Evolutionary conservation across 1,284 basidiomycete species (phyloP), one percentile per base, ranked within the genome.

Genomic region (Papiliotrema fonsecae): DNA sequence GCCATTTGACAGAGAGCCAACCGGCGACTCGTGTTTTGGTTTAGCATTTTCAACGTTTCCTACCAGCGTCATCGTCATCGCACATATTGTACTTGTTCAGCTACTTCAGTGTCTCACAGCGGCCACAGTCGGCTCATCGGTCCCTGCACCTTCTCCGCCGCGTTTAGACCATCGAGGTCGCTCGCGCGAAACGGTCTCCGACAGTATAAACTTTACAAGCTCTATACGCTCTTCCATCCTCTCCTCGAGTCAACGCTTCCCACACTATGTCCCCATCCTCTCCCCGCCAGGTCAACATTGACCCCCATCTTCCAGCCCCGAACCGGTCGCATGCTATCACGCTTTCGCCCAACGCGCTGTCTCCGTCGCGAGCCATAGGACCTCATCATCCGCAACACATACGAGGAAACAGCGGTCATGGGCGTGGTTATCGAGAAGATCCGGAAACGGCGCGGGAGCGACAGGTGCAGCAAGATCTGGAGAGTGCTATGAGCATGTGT

Each of bases 401-500:
- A 28, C 43, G 43, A 13, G 7, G 41, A 26, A 31, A 21, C n/a
- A 35, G 27, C 24, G 16, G 34, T 18, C 21, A 27, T 24, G 47
- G 40, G 11, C 30, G 41, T n/a, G 51, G 56, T 30, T 57, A 60
- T 42, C 45, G 56, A 25, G 61, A 60, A 38, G 54, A 60, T 38
- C 43, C 38, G n/a, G 57, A 59, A 27, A 55, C 54, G 9, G 58
- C 52, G 1, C 25, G 62, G 32, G 58, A 71, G 55, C 52, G 71
- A 25, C 71, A 73, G 56, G 60, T 63, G 54, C 58, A 64, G 49
- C 71, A 73, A 51, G 71, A 73, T 49, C 58, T 73, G 18, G 70
- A 73, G 37, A 61, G 57, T 31, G 71, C 71, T 7, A 68, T 66
- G 62, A 64, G 60, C 50, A 67, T 73, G 64, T 70, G 69, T 72